Percentiles rank a stretch among this genome's conserved stretches.
These are phyloP conservation scores for Colletotrichum sp. DNA, from an alignment of 2,329 filamentous ascomycete species.

Conservation along the genomic window DNA sequence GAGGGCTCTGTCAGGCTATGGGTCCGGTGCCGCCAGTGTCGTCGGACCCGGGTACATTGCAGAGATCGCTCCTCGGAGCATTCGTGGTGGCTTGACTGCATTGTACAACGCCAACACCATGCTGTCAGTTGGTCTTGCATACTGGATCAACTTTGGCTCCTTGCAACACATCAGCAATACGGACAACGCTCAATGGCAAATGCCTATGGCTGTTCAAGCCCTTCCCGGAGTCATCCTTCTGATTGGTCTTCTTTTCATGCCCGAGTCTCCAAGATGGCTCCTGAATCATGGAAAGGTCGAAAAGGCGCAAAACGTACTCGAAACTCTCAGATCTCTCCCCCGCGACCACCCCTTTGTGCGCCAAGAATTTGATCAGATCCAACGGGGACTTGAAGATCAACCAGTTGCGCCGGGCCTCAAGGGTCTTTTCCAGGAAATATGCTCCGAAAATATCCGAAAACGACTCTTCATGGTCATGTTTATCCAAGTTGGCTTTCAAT, in stretches of 20 bases:
- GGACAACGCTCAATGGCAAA: conserved; percentile 51
- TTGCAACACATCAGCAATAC: conserved; percentile 37
- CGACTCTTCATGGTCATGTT: background rate
- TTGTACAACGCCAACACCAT: conserved; percentile 51
- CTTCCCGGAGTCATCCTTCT: conserved; percentile 8
- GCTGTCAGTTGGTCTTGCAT: conserved; percentile 42
- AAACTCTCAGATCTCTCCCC: background rate
- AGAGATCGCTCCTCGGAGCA: conserved; percentile 51
- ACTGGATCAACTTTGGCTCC: conserved; percentile 52
- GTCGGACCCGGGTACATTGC: conserved; percentile 48
- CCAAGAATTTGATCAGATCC: background rate
- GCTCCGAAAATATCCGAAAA: background rate
- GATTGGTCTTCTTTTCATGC: background rate
- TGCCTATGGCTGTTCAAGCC: conserved; percentile 26
- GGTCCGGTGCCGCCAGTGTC: conserved; percentile 39
- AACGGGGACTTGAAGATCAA: background rate
- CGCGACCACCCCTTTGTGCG: background rate
- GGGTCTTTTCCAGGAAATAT: background rate
- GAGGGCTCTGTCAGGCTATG: background rate
- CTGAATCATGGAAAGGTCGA: background rate
- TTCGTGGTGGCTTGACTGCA: conserved; percentile 45
- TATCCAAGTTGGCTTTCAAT: background rate
- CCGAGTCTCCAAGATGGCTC: conserved; percentile 2
- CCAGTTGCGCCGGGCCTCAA: background rate
- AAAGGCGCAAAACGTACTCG: background rate